These are phyloP conservation scores for Pinus taeda DNA, from an alignment of 75 land plant species.

Conservation along the genomic window DNA sequence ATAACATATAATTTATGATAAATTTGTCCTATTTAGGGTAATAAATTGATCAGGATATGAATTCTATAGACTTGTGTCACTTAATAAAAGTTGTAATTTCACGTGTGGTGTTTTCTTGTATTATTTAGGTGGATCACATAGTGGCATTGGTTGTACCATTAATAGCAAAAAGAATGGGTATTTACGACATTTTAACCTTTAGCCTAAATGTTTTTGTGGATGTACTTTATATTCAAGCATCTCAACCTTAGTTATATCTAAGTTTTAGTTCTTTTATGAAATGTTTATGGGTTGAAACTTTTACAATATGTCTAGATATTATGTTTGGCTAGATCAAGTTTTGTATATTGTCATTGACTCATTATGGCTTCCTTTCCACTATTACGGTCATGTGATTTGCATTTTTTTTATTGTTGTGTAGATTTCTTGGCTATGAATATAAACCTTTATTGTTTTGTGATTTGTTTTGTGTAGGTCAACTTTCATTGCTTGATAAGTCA, in stretches of 20 bases:
- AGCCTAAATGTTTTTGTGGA: not conserved
- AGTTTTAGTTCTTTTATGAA: not conserved
- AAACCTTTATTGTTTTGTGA: not conserved
- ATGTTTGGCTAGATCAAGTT: not conserved
- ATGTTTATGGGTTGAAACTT: not conserved
- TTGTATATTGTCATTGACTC: constrained; percentile 1
- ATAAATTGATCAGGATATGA: not conserved
- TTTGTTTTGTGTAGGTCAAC: constrained; percentile 17
- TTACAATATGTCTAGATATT: not conserved
- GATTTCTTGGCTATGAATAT: not conserved
- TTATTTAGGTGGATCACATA: constrained; percentile 27
- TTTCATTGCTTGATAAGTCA: constrained; percentile 33
- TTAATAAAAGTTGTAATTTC: not conserved
- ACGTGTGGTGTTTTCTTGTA: not conserved
- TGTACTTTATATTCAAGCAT: not conserved
- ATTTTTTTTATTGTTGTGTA: not conserved
- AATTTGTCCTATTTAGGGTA: not conserved
- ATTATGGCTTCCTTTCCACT: not conserved
- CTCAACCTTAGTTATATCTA: too few species aligned
- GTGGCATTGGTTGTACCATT: constrained; percentile 16
- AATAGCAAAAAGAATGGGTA: constrained; percentile 37
- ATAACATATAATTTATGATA: not conserved
- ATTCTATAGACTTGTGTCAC: not conserved
- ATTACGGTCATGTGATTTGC: not conserved
- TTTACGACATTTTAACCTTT: not conserved